phyloP scores from a whole-genome alignment of 164 flowering plant species.

The Chimonanthus salicifolius region DNA sequence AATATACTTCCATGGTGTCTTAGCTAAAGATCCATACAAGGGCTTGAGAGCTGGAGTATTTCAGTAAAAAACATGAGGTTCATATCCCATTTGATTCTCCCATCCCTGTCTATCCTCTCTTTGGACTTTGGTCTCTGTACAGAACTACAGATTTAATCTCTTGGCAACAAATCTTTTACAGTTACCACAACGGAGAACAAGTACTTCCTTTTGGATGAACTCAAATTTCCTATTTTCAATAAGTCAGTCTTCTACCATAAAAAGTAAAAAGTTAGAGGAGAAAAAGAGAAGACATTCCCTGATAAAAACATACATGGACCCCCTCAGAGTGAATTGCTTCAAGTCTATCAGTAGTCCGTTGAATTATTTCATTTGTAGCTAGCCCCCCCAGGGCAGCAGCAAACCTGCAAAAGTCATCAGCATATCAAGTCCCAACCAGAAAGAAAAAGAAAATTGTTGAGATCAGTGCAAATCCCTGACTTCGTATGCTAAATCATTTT shows the following conservation, averaged over 20 bases:
- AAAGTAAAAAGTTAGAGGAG: background rate
- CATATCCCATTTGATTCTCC: no score
- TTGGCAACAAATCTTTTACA: no score
- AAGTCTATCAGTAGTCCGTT: constrained; percentile 73
- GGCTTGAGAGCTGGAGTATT: no score
- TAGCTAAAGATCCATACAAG: no score
- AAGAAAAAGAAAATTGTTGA: background rate
- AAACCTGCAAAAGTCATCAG: constrained; percentile 44
- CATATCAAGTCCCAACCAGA: constrained; percentile 7
- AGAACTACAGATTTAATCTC: no score
- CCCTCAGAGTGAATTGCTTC: constrained; percentile 94
- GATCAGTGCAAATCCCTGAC: background rate
- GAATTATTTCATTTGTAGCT: constrained; percentile 70
- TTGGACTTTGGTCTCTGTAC: no score
- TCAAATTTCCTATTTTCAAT: background rate
- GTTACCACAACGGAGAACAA: no score
- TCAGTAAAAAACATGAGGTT: no score
- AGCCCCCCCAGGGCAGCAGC: constrained; percentile 63
- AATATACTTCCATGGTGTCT: no score
- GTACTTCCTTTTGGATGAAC: no score
- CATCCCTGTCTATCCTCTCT: no score
- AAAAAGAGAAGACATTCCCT: background rate
- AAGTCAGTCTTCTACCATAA: background rate
- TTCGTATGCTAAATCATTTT: no score
- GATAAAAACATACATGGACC: constrained; percentile 57